These are phyloP conservation scores for Dysphania ambrosioides DNA, from an alignment of 148 eudicot genomes.

Conservation along the genomic window DNA sequence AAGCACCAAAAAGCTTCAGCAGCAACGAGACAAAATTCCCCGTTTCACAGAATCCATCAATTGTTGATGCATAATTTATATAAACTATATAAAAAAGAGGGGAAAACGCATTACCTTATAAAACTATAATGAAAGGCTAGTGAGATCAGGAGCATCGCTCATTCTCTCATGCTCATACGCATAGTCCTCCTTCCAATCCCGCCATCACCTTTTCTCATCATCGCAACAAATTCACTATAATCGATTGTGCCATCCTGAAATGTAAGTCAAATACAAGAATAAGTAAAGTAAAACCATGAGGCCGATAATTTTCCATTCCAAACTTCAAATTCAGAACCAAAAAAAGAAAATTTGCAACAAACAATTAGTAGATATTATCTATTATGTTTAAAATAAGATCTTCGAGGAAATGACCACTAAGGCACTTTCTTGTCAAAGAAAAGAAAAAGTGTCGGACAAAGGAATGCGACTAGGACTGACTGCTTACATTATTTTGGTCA, in stretches of 20 bases:
- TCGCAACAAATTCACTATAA: slow-evolving; percentile 92
- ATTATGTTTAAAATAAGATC: background rate
- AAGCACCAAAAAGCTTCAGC: background rate
- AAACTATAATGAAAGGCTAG: slow-evolving; percentile 27
- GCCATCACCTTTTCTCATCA: slow-evolving; percentile 91
- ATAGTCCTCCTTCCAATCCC: slow-evolving; percentile 90
- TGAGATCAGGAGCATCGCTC: slow-evolving; percentile 61
- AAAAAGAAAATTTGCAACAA: background rate
- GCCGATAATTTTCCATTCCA: background rate
- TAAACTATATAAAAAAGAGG: background rate
- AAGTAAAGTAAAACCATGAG: background rate
- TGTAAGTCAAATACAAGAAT: slow-evolving; percentile 5
- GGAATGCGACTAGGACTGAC: background rate
- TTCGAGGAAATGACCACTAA: background rate
- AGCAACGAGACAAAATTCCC: background rate
- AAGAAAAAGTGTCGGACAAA: background rate
- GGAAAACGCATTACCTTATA: slow-evolving; percentile 18
- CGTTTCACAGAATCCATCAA: background rate
- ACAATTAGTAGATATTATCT: background rate
- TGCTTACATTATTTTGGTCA: slow-evolving; percentile 81
- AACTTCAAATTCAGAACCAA: background rate
- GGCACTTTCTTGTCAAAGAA: no score
- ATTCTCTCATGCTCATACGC: slow-evolving; percentile 85
- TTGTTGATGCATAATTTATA: background rate
- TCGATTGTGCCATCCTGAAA: slow-evolving; percentile 88